Conservation (phyloP, 192 early-diverging fungal species). For the Gigaspora rosea region DNA sequence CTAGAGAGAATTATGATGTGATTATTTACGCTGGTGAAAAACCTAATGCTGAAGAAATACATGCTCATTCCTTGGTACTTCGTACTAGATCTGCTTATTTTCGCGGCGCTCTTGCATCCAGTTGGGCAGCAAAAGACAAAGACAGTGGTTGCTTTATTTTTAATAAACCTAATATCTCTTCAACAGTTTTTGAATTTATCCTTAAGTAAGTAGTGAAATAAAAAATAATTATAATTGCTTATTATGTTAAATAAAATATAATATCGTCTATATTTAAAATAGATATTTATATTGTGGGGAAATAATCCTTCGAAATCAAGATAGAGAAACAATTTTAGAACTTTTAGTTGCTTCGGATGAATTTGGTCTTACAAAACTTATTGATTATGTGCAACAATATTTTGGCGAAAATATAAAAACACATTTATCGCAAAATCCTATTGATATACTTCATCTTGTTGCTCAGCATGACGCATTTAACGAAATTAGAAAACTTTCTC, state of each 20-base stretch:
- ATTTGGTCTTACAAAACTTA: not conserved
- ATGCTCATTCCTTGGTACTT: no score
- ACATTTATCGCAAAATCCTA: not conserved
- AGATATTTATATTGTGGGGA: not conserved
- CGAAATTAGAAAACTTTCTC: not conserved
- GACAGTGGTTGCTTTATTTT: not conserved
- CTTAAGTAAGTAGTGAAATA: not conserved
- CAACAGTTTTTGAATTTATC: conserved; percentile 4
- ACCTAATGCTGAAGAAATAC: no score
- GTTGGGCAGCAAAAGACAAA: not conserved
- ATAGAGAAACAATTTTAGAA: not conserved
- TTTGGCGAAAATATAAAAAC: not conserved
- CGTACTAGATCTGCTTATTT: not conserved
- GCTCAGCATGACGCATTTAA: not conserved
- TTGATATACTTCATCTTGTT: not conserved
- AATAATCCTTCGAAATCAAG: no score
- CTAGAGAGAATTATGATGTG: no score
- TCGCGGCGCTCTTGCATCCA: not conserved
- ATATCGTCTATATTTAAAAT: not conserved
- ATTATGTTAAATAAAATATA: not conserved
- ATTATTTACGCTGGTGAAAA: no score
- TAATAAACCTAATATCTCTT: conserved; percentile 10
- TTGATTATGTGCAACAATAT: not conserved
- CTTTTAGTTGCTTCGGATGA: not conserved
- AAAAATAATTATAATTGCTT: not conserved